A percentile compares a stretch with the other conserved stretches of the same genome.
Conservation (phyloP, 163 green algal species). For the Volvox carteri region DNA sequence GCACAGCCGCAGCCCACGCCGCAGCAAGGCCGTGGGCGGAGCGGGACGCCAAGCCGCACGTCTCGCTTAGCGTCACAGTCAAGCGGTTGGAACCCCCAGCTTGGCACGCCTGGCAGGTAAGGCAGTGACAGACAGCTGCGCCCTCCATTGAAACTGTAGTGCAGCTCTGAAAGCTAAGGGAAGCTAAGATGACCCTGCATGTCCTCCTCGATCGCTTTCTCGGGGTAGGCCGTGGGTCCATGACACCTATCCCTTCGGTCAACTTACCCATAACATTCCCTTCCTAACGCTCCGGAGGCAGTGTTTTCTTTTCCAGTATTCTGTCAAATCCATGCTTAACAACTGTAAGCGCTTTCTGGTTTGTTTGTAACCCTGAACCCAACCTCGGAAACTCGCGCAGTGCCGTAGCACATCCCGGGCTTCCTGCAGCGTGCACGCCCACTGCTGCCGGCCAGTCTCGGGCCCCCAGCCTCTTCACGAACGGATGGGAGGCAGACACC, state of each 20-base stretch:
- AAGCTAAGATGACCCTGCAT: no score
- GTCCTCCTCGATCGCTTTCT: no score
- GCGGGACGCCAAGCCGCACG: background rate
- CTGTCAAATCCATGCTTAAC: no score
- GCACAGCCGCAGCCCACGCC: constrained; percentile 10
- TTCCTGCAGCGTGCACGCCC: background rate
- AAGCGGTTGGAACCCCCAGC: background rate
- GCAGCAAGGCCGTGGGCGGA: background rate
- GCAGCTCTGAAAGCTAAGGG: no score
- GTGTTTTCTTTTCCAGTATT: no score
- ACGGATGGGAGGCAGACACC: background rate
- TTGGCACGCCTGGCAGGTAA: background rate
- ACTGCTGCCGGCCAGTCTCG: background rate
- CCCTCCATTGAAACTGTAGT: no score
- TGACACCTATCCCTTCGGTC: no score
- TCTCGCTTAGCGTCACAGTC: constrained; percentile 13
- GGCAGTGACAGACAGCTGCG: background rate
- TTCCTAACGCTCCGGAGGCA: no score
- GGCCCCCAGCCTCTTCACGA: background rate
- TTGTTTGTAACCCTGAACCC: no score
- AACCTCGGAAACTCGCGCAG: background rate
- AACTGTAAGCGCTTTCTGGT: no score
- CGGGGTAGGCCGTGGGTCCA: no score
- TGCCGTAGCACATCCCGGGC: background rate
- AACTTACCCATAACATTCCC: no score